phyloP scores from a whole-genome alignment of 176 grass and related monocot genomes.

The Leersia perrieri region DNA sequence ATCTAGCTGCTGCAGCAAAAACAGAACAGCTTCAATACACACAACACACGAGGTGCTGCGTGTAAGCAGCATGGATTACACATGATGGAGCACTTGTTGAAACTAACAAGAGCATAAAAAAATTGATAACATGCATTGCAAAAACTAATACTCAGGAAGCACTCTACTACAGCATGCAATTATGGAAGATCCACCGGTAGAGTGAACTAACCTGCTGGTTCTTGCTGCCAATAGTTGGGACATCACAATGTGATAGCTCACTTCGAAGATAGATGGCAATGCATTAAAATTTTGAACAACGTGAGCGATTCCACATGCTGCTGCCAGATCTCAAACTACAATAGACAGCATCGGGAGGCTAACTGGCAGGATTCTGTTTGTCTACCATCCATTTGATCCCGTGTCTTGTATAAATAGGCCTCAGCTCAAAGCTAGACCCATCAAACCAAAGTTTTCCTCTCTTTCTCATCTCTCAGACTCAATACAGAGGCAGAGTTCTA shows the following conservation, averaged over 20 bases:
- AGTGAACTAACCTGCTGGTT: constrained; percentile 23
- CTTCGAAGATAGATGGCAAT: background rate
- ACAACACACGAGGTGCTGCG: background rate
- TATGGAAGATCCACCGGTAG: constrained; percentile 11
- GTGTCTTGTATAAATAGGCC: constrained; percentile 19
- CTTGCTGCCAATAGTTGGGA: constrained; percentile 23
- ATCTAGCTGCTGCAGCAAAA: background rate
- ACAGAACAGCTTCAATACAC: background rate
- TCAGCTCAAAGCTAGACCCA: background rate
- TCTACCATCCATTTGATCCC: background rate
- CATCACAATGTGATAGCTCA: constrained; percentile 23
- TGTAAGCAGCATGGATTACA: background rate
- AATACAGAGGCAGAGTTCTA: background rate
- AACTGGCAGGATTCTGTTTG: constrained; percentile 5
- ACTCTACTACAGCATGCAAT: background rate
- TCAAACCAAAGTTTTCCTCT: background rate
- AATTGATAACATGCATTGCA: background rate
- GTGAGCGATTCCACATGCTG: constrained; percentile 11
- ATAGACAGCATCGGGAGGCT: constrained; percentile 29
- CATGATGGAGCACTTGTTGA: background rate
- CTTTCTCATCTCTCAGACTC: background rate
- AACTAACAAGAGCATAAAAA: background rate
- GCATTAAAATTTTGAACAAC: background rate
- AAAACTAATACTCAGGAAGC: background rate
- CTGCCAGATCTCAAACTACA: background rate